Evolutionary conservation across 2,329 filamentous ascomycete species (phyloP).

Genomic region (Xenoacremonium recifei): DNA sequence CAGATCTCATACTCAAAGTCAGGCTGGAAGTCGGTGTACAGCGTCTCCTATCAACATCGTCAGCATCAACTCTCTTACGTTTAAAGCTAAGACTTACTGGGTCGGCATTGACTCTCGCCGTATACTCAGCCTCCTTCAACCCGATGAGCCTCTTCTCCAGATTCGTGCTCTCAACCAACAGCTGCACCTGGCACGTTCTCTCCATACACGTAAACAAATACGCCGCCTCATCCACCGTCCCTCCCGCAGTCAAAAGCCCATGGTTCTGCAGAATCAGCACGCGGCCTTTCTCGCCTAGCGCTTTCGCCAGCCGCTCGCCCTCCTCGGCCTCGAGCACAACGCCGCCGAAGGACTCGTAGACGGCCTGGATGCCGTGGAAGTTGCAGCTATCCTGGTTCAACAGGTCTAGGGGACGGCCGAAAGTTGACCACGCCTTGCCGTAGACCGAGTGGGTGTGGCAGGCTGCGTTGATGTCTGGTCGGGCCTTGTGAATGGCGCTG

Average conservation of each 20-base stretch:
- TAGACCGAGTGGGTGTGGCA: constrained; percentile 58
- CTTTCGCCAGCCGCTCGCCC: constrained; percentile 53
- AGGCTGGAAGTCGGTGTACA: constrained; percentile 29
- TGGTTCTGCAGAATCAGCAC: constrained; percentile 62
- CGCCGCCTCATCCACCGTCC: constrained; percentile 64
- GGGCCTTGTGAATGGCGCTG: constrained; percentile 54
- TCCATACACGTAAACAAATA: constrained; percentile 52
- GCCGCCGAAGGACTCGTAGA: constrained; percentile 60
- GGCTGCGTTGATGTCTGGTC: constrained; percentile 56
- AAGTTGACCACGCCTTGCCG: constrained; percentile 61
- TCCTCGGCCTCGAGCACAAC: constrained; percentile 59
- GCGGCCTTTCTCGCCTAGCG: constrained; percentile 50
- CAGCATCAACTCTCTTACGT: constrained; percentile 26
- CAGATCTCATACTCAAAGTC: constrained; percentile 29
- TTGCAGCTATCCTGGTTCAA: constrained; percentile 56
- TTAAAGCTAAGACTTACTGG: constrained; percentile 12
- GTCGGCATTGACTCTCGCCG: constrained; percentile 28
- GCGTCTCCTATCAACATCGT: too few species aligned
- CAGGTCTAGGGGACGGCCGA: constrained; percentile 57
- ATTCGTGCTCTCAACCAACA: constrained; percentile 25
- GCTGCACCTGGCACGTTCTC: constrained; percentile 28
- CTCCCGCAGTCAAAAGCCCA: constrained; percentile 60
- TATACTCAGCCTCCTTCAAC: constrained; percentile 37
- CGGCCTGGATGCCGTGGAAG: constrained; percentile 54
- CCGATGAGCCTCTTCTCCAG: constrained; percentile 27